Conservation (phyloP, 176 grass and related monocot genomes). For the Musa acuminata region DNA sequence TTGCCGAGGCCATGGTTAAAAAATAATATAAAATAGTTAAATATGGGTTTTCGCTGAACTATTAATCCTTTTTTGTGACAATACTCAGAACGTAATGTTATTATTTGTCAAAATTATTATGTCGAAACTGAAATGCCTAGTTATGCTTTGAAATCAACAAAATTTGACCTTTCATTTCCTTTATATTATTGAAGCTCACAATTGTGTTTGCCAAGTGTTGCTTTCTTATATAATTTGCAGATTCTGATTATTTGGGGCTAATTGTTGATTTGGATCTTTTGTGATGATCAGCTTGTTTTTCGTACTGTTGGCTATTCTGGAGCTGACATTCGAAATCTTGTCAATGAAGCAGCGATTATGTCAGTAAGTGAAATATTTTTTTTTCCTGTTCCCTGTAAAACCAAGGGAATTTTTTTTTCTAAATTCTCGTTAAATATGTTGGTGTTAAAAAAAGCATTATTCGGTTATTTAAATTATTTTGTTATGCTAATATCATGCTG, state of each 20-base stretch:
- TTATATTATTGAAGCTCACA: background rate
- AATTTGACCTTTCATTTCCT: no score
- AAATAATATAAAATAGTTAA: no score
- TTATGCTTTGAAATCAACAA: no score
- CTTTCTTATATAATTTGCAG: background rate
- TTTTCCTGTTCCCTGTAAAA: background rate
- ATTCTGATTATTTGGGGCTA: background rate
- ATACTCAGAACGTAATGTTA: no score
- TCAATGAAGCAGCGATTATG: conserved; percentile 40
- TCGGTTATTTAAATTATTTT: no score
- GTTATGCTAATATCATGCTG: no score
- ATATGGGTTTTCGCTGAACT: no score
- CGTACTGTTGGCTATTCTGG: conserved; percentile 36
- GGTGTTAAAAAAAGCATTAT: background rate
- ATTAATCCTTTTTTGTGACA: no score
- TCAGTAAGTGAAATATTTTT: conserved; percentile 25
- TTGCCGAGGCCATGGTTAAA: no score
- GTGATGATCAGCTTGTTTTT: conserved; percentile 25
- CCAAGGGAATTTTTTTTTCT: background rate
- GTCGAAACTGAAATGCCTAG: no score
- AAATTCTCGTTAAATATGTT: background rate
- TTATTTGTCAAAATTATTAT: no score
- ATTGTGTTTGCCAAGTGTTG: background rate
- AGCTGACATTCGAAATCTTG: conserved; percentile 35
- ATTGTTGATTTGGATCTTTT: background rate